These are phyloP conservation scores for Coemansia erecta DNA, from an alignment of 192 early-diverging fungal species.

Conservation along the genomic window DNA sequence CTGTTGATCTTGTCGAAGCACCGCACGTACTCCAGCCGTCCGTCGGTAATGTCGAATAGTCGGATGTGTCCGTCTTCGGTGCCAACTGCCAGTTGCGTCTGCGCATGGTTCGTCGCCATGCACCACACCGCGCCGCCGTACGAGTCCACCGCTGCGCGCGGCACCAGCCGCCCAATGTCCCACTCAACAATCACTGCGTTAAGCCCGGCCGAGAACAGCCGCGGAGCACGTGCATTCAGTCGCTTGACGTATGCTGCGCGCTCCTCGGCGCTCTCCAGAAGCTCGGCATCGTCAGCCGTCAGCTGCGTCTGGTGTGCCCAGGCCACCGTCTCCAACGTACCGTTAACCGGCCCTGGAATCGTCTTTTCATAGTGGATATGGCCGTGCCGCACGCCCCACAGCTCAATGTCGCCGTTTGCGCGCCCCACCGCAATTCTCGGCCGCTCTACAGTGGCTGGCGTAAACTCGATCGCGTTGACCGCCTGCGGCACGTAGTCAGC, in stretches of 20 bases:
- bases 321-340: slow-evolving; percentile 73
- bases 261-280: slow-evolving; percentile 66
- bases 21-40: slow-evolving; percentile 62
- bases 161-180: slow-evolving; percentile 68
- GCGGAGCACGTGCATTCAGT: slow-evolving; percentile 56
- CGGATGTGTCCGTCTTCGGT: slow-evolving; percentile 92
- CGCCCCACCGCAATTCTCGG: slow-evolving; percentile 77
- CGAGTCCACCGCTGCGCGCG: slow-evolving; percentile 69
- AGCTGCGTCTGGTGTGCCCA: slow-evolving; percentile 78
- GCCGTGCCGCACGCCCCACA: slow-evolving; percentile 70
- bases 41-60: slow-evolving; percentile 81
- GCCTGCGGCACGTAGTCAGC: slow-evolving; percentile 81
- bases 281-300: slow-evolving; percentile 61
- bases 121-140: slow-evolving; percentile 95
- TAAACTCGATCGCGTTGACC: slow-evolving; percentile 79
- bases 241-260: slow-evolving; percentile 52
- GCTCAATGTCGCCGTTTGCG: slow-evolving; percentile 90
- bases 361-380: slow-evolving; percentile 79
- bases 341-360: slow-evolving; percentile 74
- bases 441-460: slow-evolving; percentile 57
- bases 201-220: slow-evolving; percentile 84
- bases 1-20: slow-evolving; percentile 62
- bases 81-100: slow-evolving; percentile 80
- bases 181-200: slow-evolving; percentile 86
- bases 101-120: slow-evolving; percentile 75